Conservation (phyloP, 441 rosid species). For the Eruca vesicaria region DNA sequence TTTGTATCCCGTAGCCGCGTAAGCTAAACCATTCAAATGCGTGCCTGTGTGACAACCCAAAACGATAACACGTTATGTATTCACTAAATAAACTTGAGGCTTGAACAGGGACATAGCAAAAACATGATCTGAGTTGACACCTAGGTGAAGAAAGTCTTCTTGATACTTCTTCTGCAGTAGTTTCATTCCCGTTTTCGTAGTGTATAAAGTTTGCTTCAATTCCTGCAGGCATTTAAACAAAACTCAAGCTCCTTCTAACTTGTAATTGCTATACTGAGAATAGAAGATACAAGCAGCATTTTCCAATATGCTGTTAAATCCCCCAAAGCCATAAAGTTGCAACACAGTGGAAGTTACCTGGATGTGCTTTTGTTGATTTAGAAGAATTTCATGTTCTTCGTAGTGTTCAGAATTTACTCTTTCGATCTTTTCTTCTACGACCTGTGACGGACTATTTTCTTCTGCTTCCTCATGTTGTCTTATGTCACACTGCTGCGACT, state of each 20-base stretch:
- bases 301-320: conserved; percentile 1
- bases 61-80: conserved; percentile 23
- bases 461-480: conserved; percentile 32
- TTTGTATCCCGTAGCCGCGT: conserved; percentile 66
- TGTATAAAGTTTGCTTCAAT: conserved; percentile 44
- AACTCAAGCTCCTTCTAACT: not conserved
- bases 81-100: conserved; percentile 19
- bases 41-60: conserved; percentile 46
- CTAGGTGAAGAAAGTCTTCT: conserved; percentile 52
- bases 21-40: conserved; percentile 47
- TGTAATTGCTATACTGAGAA: conserved; percentile 3
- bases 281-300: not conserved
- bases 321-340: conserved; percentile 2
- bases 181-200: conserved; percentile 51
- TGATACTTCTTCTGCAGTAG: conserved; percentile 47
- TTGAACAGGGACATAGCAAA: conserved; percentile 4
- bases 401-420: conserved; percentile 14
- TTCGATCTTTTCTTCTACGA: conserved; percentile 17
- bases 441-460: conserved; percentile 19
- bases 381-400: conserved; percentile 28
- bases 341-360: conserved; percentile 39
- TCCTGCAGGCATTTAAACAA: conserved; percentile 41
- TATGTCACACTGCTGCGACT: conserved; percentile 31
- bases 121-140: conserved; percentile 36
- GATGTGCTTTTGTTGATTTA: conserved; percentile 40